A percentile compares a stretch with the other conserved stretches of the same genome.
phyloP scores from a whole-genome alignment of 129 eudicot species.

The Tanacetum coccineum region DNA sequence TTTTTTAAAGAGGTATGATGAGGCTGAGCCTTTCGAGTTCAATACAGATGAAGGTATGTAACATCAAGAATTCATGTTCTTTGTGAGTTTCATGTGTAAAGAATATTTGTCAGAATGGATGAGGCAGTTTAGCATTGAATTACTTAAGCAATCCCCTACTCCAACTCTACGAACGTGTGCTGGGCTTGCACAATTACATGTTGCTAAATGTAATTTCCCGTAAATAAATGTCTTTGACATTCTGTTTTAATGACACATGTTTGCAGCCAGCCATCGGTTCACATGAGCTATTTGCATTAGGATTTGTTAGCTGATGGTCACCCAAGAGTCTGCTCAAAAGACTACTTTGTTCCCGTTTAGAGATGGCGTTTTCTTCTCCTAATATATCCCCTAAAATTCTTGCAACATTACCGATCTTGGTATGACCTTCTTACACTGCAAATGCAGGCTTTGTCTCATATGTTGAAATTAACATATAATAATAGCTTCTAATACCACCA shows the following conservation, averaged over 20 bases:
- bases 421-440: too few species aligned
- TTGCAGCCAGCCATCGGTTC: constrained; percentile 98
- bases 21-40: constrained; percentile 59
- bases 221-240: constrained; percentile 4
- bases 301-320: constrained; percentile 99
- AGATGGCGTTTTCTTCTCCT: constrained; percentile 98
- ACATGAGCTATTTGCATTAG: constrained; percentile 92
- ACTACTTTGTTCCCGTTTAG: constrained; percentile 75
- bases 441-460: too few species aligned
- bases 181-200: constrained; percentile 90
- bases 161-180: constrained; percentile 96
- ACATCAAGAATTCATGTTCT: neutral
- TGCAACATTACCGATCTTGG: too few species aligned
- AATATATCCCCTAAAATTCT: constrained; percentile 96
- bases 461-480: too few species aligned
- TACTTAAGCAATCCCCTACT: constrained; percentile 90
- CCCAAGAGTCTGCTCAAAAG: constrained; percentile 69
- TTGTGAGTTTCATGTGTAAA: neutral
- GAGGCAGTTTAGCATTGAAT: constrained; percentile 97
- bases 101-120: constrained; percentile 99
- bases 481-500: too few species aligned
- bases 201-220: neutral
- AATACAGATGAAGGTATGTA: constrained; percentile 83
- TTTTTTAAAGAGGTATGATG: constrained; percentile 64
- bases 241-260: constrained; percentile 24